phyloP scores from a whole-genome alignment of 192 early-diverging fungal genomes.

The Coemansia sp. region DNA sequence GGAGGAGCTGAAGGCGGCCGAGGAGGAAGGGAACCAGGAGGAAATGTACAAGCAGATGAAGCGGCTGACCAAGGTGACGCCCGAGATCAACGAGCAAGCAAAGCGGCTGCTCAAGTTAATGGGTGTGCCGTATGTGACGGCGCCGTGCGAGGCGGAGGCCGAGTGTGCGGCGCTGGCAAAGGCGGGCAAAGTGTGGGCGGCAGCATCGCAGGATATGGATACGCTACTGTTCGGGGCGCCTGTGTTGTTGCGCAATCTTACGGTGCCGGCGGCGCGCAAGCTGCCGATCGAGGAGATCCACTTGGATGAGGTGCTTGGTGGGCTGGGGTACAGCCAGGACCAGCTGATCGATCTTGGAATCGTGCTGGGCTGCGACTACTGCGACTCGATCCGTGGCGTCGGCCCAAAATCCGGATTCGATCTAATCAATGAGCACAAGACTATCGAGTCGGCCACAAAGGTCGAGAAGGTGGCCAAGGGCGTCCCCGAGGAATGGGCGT shows the following conservation, averaged over 20 bases:
- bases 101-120: constrained; percentile 84
- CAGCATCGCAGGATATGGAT: constrained; percentile 99
- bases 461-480: constrained; percentile 78
- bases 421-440: constrained; percentile 82
- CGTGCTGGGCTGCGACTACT: constrained; percentile 97
- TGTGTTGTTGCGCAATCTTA: constrained; percentile 88
- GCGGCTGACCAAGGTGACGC: constrained; percentile 89
- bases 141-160: constrained; percentile 97
- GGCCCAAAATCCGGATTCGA: constrained; percentile 84
- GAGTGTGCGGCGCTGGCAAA: constrained; percentile 94
- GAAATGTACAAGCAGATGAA: constrained; percentile 85
- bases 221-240: constrained; percentile 93
- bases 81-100: constrained; percentile 93
- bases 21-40: constrained; percentile 74
- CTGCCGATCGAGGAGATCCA: constrained; percentile 89
- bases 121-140: constrained; percentile 92
- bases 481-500: constrained; percentile 90
- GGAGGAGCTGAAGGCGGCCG: constrained; percentile 69
- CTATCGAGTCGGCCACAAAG: constrained; percentile 78
- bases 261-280: constrained; percentile 87
- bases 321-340: constrained; percentile 71
- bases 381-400: constrained; percentile 91
- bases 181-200: constrained; percentile 90
- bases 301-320: constrained; percentile 78
- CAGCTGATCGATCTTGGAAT: constrained; percentile 99